Conservation (phyloP, 1,284 basidiomycete species). For the Papiliotrema nemorosa region DNA sequence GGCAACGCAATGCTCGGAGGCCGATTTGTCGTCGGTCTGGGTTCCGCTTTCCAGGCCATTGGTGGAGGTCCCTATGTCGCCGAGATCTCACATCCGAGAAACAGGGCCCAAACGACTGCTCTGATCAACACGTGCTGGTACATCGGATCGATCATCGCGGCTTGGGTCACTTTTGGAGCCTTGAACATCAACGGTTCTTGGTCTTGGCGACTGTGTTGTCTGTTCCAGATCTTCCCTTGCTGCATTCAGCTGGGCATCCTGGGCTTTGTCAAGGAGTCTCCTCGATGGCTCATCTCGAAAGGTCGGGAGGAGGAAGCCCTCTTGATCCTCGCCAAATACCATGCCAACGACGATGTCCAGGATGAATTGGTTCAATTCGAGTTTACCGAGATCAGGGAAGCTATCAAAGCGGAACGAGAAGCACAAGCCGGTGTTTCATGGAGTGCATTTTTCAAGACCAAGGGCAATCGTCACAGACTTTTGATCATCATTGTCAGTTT, state of each 20-base stretch:
- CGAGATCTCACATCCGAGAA: constrained; percentile 70
- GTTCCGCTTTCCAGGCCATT: no score
- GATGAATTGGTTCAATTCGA: constrained; percentile 37
- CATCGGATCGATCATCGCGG: constrained; percentile 10
- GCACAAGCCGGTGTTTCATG: constrained; percentile 4
- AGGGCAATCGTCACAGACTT: constrained; percentile 7
- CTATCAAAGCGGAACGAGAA: constrained; percentile 24
- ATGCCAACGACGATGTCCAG: constrained; percentile 30
- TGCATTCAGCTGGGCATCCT: constrained; percentile 16
- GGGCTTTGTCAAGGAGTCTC: constrained; percentile 20
- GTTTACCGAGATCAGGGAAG: constrained; percentile 44
- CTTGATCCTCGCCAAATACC: constrained; percentile 28
- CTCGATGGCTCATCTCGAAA: constrained; percentile 41
- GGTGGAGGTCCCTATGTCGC: no score
- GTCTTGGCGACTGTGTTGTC: constrained; percentile 38
- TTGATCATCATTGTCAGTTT: constrained; percentile 1
- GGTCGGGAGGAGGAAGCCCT: constrained; percentile 31
- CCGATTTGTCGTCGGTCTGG: constrained; percentile 60
- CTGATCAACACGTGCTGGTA: constrained; percentile 27
- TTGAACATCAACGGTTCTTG: constrained; percentile 34
- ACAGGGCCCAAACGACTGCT: constrained; percentile 58
- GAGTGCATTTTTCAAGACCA: constrained; percentile 5
- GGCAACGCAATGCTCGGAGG: constrained; percentile 62
- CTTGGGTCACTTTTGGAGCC: constrained; percentile 37
- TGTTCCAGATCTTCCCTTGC: constrained; percentile 30